Evolutionary conservation across 2,329 filamentous ascomycete genomes (phyloP), one percentile per base, ranked within the genome.

Genomic region (Orbilia javanica): DNA sequence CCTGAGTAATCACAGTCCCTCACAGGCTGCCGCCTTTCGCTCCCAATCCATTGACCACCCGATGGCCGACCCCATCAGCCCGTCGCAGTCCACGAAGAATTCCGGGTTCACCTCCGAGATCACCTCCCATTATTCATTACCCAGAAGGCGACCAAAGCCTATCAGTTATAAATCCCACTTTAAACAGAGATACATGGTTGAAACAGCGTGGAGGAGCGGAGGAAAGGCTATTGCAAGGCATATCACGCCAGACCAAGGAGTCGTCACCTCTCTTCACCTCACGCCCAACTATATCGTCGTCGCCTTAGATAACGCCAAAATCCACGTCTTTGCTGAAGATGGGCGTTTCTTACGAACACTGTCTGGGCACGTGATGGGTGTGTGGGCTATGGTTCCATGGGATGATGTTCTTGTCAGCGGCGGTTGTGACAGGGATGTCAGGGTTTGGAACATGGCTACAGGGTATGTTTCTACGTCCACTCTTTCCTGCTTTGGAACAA

Each of bases 361-460:
- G 29, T 92, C 96, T 83, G 96, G 96, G 10, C 96, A 99, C 85
- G 93, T 98, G 52, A 99, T 99, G 96, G 96, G 96, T 46, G 96
- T 99, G 20, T 99, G 96, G 96, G 96, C 96, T 60, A 98, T 99
- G 95, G 94, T 99, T 25, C 96, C 96, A 5, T 97, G 94, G 93
- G 95, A 93, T 76, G 95, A 99, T 83, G 92, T 93, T 66, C 88
- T 99, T 79, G 96, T 99, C 77, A 97, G 94, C 82, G 96, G 96
- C 82, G 96, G 96, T 4, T 99, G 96, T 83, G 96, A 99, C 85
- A 90, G 96, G 78, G 96, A 99, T 83, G 96, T 99, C 29, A 89
- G 96, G 72, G 96, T 99, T 4, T 99, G 96, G 96, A 93, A 99
- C 82, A 90, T 99, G 87, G 90, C 91, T 63, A 97, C 93, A 79